Conservation (phyloP, 2,329 filamentous ascomycete species). For the Verticillium alfalfae region DNA sequence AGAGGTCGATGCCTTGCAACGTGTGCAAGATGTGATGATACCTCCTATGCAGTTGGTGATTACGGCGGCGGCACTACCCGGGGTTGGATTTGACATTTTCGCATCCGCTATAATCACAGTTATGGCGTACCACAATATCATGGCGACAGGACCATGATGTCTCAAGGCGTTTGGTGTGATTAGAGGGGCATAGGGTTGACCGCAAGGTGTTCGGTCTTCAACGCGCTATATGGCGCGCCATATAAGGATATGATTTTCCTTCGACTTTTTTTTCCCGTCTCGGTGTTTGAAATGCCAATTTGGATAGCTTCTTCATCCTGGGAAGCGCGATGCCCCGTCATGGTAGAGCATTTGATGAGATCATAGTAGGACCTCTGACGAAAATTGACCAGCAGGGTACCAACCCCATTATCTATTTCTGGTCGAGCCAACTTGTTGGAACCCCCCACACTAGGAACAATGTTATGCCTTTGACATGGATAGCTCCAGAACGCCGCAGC, state of each 20-base stretch:
- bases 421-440: not conserved
- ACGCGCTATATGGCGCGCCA: not conserved
- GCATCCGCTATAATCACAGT: not conserved
- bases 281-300: not conserved
- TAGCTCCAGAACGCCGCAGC: not conserved
- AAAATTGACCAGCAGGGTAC: not conserved
- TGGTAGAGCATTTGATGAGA: not conserved
- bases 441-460: not conserved
- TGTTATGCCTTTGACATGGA: not conserved
- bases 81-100: not conserved
- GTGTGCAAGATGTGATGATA: not conserved
- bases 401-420: not conserved
- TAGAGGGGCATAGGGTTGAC: not conserved
- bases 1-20: not conserved
- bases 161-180: not conserved
- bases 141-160: not conserved
- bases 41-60: not conserved
- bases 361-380: not conserved
- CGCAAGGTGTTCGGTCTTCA: not conserved
- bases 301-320: not conserved
- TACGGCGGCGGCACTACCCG: not conserved
- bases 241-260: not conserved
- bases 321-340: not conserved
- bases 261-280: not conserved
- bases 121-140: not conserved